Evolutionary conservation across 2,329 filamentous ascomycete genomes (phyloP).

Genomic region (Microcyclospora tardicrescens): DNA sequence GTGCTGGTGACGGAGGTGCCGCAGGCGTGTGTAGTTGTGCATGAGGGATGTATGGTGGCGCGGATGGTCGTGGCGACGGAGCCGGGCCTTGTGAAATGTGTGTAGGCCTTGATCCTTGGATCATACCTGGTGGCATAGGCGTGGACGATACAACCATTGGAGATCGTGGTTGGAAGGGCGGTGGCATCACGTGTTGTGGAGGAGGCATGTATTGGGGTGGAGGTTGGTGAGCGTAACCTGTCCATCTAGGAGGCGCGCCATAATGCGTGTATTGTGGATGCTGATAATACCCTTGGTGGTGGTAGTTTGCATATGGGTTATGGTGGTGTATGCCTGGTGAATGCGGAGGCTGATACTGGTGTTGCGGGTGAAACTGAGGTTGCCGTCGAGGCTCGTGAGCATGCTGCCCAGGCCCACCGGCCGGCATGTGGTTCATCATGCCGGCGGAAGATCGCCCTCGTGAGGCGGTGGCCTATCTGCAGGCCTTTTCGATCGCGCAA

Average conservation of each 20-base stretch:
- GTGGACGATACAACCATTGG: constrained; percentile 37
- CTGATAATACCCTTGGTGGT: constrained; percentile 10
- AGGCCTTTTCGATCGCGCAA: no score
- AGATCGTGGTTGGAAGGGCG: constrained; percentile 25
- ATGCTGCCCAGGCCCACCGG: constrained; percentile 42
- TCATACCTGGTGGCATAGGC: constrained; percentile 34
- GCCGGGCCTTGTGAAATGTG: constrained; percentile 3
- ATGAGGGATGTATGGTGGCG: neutral
- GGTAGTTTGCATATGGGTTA: constrained; percentile 8
- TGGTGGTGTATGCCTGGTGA: constrained; percentile 15
- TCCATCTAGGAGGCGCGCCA: constrained; percentile 8
- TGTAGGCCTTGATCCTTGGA: constrained; percentile 25
- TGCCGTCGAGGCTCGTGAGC: constrained; percentile 24
- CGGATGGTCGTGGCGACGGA: constrained; percentile 3
- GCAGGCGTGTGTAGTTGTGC: constrained; percentile 4
- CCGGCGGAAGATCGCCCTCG: constrained; percentile 32
- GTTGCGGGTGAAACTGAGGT: constrained; percentile 25
- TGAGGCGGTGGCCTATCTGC: no score
- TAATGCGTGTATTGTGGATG: constrained; percentile 7
- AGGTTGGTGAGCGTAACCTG: constrained; percentile 5
- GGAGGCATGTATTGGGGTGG: constrained; percentile 27
- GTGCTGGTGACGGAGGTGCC: constrained; percentile 12
- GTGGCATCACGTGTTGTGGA: constrained; percentile 18
- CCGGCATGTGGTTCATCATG: constrained; percentile 75
- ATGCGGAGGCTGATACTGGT: constrained; percentile 21